A percentile compares a stretch with the other conserved stretches of the same genome.
Evolutionary conservation across 257 asterid species (phyloP).

Genomic region (Ilex asprella): DNA sequence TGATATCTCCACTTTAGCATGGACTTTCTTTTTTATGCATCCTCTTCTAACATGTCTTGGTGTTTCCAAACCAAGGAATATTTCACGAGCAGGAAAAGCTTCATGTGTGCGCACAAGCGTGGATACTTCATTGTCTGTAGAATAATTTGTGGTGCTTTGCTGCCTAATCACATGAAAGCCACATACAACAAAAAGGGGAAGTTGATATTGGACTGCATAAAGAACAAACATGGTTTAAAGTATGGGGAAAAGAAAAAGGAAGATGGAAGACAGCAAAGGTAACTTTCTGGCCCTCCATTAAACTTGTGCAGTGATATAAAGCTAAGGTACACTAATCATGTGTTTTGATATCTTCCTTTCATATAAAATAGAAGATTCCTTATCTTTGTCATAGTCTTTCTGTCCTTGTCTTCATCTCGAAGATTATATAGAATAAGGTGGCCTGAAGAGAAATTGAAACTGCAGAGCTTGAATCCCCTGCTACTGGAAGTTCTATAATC

Average conservation of each 20-base stretch:
- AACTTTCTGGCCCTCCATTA: slow-evolving; percentile 17
- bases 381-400: slow-evolving; percentile 30
- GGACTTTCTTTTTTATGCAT: too few relatives aligned
- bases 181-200: slow-evolving; percentile 9
- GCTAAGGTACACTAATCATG: slow-evolving; percentile 24
- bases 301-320: slow-evolving; percentile 10
- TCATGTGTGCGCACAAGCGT: neutral
- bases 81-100: neutral
- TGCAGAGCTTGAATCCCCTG: slow-evolving; percentile 8
- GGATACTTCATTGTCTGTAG: neutral
- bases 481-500: slow-evolving; percentile 11
- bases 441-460: slow-evolving; percentile 6
- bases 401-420: slow-evolving; percentile 24
- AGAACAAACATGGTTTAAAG: neutral
- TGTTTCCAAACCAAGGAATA: neutral
- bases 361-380: slow-evolving; percentile 25
- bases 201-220: slow-evolving; percentile 19
- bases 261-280: slow-evolving; percentile 10
- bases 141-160: neutral
- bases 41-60: neutral
- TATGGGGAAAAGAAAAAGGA: neutral
- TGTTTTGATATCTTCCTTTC: slow-evolving; percentile 17
- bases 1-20: too few relatives aligned
- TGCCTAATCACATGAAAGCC: slow-evolving; percentile 19
- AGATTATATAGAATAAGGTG: neutral